Conservation (phyloP, 331 rosid species). For the Rosa hybrid region DNA sequence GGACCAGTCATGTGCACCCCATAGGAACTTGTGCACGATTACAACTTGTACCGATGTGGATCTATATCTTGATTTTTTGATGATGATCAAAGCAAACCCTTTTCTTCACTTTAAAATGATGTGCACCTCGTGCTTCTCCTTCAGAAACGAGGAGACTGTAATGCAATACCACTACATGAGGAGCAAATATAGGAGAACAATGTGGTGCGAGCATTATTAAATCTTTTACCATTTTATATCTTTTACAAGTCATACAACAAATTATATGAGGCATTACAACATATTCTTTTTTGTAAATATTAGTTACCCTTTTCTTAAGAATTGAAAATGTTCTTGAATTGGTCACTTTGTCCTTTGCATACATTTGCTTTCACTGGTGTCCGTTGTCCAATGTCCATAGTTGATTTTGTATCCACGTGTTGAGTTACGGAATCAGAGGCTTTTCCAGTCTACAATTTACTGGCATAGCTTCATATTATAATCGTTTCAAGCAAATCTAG, state of each 20-base stretch:
- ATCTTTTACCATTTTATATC: neutral
- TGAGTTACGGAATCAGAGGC: slow-evolving; percentile 2
- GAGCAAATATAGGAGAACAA: slow-evolving; percentile 56
- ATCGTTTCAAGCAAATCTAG: slow-evolving; percentile 4
- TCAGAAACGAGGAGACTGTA: slow-evolving; percentile 49
- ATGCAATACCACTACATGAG: slow-evolving; percentile 48
- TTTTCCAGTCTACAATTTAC: slow-evolving; percentile 1
- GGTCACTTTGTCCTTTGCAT: neutral
- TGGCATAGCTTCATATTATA: neutral
- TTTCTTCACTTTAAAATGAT: slow-evolving; percentile 23
- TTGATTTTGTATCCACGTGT: neutral
- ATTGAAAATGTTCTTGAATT: slow-evolving; percentile 4
- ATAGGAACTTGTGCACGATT: slow-evolving; percentile 26
- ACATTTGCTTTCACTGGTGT: neutral
- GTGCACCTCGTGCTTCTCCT: slow-evolving; percentile 37
- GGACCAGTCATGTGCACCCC: slow-evolving; percentile 31
- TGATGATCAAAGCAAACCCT: neutral
- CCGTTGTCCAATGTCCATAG: neutral
- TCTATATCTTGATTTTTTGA: neutral
- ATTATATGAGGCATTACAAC: neutral
- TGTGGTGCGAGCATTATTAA: slow-evolving; percentile 1
- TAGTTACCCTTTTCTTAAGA: neutral
- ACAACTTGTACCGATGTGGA: slow-evolving; percentile 5
- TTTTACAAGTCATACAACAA: neutral
- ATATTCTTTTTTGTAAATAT: neutral